Conservation (phyloP, 768 basidiomycete genomes). For the Xanthoconium purpureum region DNA sequence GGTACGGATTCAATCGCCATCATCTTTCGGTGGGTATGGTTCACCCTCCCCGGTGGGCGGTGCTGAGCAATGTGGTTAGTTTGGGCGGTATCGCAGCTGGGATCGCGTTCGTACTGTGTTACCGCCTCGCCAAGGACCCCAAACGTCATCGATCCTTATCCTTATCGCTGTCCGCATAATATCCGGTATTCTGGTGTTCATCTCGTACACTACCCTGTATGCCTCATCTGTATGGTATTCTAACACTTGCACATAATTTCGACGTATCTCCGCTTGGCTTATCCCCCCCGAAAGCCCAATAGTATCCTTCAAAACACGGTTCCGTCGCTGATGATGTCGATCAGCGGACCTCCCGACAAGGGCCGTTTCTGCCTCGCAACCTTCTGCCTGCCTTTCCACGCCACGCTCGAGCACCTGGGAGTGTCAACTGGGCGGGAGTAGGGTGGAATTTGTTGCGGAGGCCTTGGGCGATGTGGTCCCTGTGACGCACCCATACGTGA, state of each 20-base stretch:
- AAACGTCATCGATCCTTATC: constrained; percentile 26
- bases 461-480: constrained; percentile 73
- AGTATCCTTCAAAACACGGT: neutral
- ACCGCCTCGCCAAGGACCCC: constrained; percentile 53
- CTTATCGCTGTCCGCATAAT: neutral
- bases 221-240: no score
- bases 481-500: constrained; percentile 26
- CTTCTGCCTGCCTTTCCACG: constrained; percentile 95
- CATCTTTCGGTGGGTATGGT: constrained; percentile 60
- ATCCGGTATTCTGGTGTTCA: neutral
- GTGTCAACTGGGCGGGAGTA: constrained; percentile 22
- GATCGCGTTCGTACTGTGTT: constrained; percentile 53
- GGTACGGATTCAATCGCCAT: constrained; percentile 56
- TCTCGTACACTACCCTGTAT: neutral
- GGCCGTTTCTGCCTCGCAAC: constrained; percentile 80
- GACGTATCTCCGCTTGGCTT: neutral
- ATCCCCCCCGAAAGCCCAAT: neutral
- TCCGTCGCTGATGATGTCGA: constrained; percentile 70
- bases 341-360: constrained; percentile 74
- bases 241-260: neutral
- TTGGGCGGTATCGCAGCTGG: constrained; percentile 55
- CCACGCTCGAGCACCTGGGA: constrained; percentile 89
- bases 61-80: constrained; percentile 27
- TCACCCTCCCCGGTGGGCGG: neutral
- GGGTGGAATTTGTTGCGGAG: constrained; percentile 61